phyloP scores from a whole-genome alignment of 345 rosid genomes.

The Salix exigua region DNA sequence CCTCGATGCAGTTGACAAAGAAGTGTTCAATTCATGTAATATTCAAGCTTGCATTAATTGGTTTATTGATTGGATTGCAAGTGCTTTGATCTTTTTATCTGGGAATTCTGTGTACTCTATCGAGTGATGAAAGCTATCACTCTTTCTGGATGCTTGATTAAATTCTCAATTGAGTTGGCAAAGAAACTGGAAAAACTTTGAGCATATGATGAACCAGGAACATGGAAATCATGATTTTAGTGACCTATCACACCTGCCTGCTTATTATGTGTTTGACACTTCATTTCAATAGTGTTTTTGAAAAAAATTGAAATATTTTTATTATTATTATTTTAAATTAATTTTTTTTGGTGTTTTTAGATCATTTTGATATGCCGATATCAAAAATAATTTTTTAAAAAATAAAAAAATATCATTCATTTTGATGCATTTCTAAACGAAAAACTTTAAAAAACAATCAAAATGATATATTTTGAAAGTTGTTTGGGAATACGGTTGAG shows the following conservation, averaged over 20 bases:
- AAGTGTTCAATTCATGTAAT: slow-evolving; percentile 3
- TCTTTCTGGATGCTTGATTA: background rate
- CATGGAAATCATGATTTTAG: background rate
- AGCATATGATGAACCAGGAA: background rate
- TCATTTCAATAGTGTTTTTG: no score
- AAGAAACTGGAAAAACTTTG: background rate
- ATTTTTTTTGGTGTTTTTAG: no score
- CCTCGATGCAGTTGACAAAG: background rate
- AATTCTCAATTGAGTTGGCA: background rate
- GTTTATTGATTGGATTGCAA: slow-evolving; percentile 2
- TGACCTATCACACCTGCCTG: background rate
- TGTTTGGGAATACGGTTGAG: no score
- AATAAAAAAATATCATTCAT: no score
- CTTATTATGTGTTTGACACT: background rate
- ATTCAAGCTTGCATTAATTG: background rate
- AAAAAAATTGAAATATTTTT: no score
- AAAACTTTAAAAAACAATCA: no score
- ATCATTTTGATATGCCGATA: no score
- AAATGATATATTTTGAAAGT: no score
- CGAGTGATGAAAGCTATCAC: background rate
- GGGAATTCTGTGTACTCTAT: background rate
- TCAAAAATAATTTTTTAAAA: no score
- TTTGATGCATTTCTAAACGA: no score
- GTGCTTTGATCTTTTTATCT: background rate
- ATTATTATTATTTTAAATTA: no score